A percentile compares a stretch with the other conserved stretches of the same genome.
phyloP scores from a whole-genome alignment of 169 alveolate species.

The Perkinsus marinus region DNA sequence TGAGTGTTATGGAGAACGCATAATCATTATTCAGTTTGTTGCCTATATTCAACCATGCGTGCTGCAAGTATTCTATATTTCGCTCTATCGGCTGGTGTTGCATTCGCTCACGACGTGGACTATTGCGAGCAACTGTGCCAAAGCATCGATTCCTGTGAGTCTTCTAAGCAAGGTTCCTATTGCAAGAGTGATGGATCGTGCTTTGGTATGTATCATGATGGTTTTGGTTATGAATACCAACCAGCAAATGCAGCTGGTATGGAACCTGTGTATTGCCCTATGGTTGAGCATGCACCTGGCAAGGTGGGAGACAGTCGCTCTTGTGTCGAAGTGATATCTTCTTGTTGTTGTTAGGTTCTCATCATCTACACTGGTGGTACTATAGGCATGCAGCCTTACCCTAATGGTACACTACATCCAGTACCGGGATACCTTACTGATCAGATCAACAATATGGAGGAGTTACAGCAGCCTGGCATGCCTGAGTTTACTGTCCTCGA shows the following conservation, averaged over 20 bases:
- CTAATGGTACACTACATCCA: slow-evolving; percentile 17
- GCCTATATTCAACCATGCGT: not conserved
- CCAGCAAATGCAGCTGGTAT: not conserved
- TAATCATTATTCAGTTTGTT: not conserved
- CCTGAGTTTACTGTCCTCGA: slow-evolving; percentile 8
- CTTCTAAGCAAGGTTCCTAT: not conserved
- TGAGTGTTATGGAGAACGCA: not conserved
- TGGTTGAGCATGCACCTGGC: not conserved
- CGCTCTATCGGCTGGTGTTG: not conserved
- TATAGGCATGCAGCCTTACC: slow-evolving; percentile 30
- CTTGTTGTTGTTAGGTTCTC: slow-evolving; percentile 8
- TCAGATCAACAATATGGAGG: slow-evolving; percentile 18
- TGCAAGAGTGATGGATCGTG: not conserved
- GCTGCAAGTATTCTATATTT: not conserved
- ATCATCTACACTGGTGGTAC: slow-evolving; percentile 47
- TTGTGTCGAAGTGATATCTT: too few relatives aligned
- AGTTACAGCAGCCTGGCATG: slow-evolving; percentile 5
- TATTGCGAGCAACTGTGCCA: not conserved
- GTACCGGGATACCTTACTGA: not conserved
- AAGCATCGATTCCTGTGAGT: not conserved
- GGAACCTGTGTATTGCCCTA: not conserved
- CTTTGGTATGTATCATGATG: not conserved
- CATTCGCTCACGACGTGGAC: not conserved
- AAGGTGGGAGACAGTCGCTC: not conserved
- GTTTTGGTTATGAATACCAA: not conserved